phyloP scores from a whole-genome alignment of 129 eudicot species.

The Lonicera japonica region DNA sequence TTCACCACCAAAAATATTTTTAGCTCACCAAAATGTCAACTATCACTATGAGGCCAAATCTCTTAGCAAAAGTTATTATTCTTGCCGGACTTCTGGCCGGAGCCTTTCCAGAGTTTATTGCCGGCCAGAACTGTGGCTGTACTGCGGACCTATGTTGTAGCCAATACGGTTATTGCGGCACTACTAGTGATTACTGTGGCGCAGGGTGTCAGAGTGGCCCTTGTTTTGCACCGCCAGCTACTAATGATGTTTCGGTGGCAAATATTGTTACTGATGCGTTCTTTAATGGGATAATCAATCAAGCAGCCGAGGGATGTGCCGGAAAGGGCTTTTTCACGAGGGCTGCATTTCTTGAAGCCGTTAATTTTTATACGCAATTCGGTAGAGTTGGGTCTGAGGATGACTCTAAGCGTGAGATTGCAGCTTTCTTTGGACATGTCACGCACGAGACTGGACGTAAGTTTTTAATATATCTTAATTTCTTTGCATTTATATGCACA shows the following conservation, averaged over 20 bases:
- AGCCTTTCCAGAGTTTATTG: too few species aligned
- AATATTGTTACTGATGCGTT: slow-evolving; percentile 1
- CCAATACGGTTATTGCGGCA: slow-evolving; percentile 23
- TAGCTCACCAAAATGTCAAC: too few species aligned
- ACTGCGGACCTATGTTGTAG: slow-evolving; percentile 20
- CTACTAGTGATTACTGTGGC: slow-evolving; percentile 20
- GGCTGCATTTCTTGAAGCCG: too few species aligned
- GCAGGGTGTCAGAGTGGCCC: slow-evolving; percentile 17
- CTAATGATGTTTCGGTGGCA: neutral
- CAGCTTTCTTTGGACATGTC: neutral
- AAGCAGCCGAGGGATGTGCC: too few species aligned
- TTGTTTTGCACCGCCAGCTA: neutral
- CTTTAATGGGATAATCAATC: slow-evolving; percentile 9
- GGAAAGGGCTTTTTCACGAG: too few species aligned
- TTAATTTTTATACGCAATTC: too few species aligned
- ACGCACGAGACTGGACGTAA: neutral
- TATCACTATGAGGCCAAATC: too few species aligned
- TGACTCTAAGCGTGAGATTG: slow-evolving; percentile 3
- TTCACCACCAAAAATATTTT: too few species aligned
- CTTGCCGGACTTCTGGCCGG: too few species aligned
- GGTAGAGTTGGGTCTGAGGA: too few species aligned
- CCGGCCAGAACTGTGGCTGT: slow-evolving; percentile 22
- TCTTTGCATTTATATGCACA: too few species aligned
- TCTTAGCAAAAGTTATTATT: too few species aligned
- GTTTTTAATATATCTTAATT: neutral